Conservation (phyloP, 805 yeast species). For the Cyberlindnera mrakii region DNA sequence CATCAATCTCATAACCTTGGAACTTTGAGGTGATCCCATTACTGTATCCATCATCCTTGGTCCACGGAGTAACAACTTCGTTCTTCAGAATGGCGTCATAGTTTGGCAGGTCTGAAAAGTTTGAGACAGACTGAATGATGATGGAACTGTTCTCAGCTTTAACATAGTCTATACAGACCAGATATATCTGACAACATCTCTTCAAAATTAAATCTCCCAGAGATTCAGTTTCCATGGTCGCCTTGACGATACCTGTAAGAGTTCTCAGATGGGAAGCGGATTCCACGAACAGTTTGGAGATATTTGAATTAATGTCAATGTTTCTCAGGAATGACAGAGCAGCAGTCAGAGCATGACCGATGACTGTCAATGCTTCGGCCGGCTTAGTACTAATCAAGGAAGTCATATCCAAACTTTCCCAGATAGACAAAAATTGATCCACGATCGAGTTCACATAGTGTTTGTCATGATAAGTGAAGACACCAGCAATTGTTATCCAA, state of each 20-base stretch:
- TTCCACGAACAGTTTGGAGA: constrained; percentile 42
- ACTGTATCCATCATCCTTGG: constrained; percentile 34
- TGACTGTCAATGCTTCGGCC: constrained; percentile 39
- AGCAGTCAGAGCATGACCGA: constrained; percentile 55
- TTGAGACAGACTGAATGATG: constrained; percentile 32
- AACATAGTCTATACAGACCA: constrained; percentile 24
- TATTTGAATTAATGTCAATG: constrained; percentile 35
- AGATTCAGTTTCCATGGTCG: neutral
- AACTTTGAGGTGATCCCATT: constrained; percentile 52
- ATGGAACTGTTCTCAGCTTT: constrained; percentile 22
- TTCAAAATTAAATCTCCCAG: constrained; percentile 30
- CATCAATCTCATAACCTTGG: constrained; percentile 29
- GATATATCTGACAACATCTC: constrained; percentile 40
- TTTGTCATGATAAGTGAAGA: constrained; percentile 52
- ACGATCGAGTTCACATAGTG: constrained; percentile 47
- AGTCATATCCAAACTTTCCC: constrained; percentile 45
- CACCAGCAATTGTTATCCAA: constrained; percentile 61
- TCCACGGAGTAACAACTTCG: constrained; percentile 14
- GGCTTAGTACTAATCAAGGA: constrained; percentile 2
- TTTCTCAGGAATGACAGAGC: constrained; percentile 42
- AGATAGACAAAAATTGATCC: constrained; percentile 52
- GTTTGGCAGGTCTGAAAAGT: constrained; percentile 35
- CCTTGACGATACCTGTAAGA: constrained; percentile 7
- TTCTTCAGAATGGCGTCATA: constrained; percentile 11
- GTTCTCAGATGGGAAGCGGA: constrained; percentile 17